Conservation (phyloP, 208 protist species). For the Leishmania aethiopica region DNA sequence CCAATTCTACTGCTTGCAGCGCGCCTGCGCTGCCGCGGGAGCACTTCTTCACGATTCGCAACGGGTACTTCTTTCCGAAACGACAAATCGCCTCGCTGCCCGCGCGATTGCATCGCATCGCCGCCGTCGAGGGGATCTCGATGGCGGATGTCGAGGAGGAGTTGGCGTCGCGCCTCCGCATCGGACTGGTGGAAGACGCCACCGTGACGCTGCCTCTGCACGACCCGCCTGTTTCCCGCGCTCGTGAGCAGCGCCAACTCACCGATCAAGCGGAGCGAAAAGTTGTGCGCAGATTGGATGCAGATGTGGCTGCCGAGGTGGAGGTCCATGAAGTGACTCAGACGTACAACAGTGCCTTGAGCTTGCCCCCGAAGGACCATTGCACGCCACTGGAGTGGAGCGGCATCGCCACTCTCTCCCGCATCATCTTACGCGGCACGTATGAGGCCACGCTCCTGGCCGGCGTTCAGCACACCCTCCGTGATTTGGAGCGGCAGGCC, state of each 20-base stretch:
- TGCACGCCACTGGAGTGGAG: background rate
- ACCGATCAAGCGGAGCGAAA: background rate
- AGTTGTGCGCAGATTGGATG: background rate
- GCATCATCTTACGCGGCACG: constrained; percentile 38
- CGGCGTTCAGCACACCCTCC: constrained; percentile 47
- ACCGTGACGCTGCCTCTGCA: constrained; percentile 39
- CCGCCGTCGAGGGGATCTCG: background rate
- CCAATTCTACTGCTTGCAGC: background rate
- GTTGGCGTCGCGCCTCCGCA: constrained; percentile 33
- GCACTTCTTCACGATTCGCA: constrained; percentile 36
- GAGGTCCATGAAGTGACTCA: constrained; percentile 42
- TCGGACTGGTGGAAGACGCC: constrained; percentile 48
- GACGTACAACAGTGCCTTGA: constrained; percentile 57
- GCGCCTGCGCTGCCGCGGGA: constrained; percentile 7
- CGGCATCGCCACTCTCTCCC: constrained; percentile 28
- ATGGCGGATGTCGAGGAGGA: background rate
- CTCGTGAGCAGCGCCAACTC: background rate
- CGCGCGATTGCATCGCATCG: constrained; percentile 8
- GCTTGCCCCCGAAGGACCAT: constrained; percentile 7
- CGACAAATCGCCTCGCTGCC: background rate
- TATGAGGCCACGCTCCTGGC: constrained; percentile 62
- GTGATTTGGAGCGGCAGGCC: constrained; percentile 15
- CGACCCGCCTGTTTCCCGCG: background rate
- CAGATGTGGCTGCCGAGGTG: background rate
- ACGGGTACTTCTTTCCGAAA: constrained; percentile 41